Evolutionary conservation across 441 rosid genomes (phyloP).

Genomic region (Brassica hybrid): DNA sequence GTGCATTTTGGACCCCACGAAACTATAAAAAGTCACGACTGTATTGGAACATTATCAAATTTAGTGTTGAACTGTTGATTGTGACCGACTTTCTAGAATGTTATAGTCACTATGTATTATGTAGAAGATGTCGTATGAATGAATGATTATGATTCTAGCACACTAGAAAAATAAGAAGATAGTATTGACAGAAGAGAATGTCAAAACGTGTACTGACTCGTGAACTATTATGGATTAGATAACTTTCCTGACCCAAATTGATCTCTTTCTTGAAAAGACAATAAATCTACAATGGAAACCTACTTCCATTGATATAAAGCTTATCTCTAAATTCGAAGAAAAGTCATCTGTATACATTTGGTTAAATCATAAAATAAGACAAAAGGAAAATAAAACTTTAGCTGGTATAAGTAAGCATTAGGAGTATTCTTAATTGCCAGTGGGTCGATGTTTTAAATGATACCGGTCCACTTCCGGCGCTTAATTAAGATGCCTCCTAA

Average conservation of each 20-base stretch:
- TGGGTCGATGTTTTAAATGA: constrained; percentile 13
- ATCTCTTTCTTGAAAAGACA: neutral
- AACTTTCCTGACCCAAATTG: neutral
- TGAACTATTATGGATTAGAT: neutral
- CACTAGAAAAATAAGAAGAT: too few relatives aligned
- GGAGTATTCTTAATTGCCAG: neutral
- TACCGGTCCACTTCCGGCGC: constrained; percentile 29
- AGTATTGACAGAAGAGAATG: too few relatives aligned
- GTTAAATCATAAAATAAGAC: neutral
- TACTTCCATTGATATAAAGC: neutral
- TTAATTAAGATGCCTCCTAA: neutral
- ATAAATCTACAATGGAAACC: neutral
- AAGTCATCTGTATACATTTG: neutral
- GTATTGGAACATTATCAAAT: neutral
- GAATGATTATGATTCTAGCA: too few relatives aligned
- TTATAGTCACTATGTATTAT: neutral
- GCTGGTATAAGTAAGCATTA: constrained; percentile 24
- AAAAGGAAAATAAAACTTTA: constrained; percentile 12
- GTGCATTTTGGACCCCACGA: constrained; percentile 19
- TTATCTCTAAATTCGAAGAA: neutral
- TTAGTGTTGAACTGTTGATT: constrained; percentile 4
- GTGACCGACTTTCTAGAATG: neutral
- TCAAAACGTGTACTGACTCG: too few relatives aligned
- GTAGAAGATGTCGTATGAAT: neutral
- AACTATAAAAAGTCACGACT: neutral